Base-by-base conservation (phyloP, 805 yeast species). In the Cyberlindnera mrakii region DNA sequence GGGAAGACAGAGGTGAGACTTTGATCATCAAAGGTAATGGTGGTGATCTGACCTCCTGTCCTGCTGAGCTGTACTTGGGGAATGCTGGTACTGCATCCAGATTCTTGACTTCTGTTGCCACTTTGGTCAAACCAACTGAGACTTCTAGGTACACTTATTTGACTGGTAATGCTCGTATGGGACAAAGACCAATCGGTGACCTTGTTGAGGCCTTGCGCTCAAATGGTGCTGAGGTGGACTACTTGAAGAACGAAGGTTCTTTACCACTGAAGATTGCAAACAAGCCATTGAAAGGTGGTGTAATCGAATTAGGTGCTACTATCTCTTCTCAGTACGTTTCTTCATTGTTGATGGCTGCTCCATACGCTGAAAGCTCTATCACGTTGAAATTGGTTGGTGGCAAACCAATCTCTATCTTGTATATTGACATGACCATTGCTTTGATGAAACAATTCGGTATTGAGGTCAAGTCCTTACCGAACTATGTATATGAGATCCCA, bases 61-160 rank as follows among this genome's bases (percentile, higher is more conserved):
- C 68, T 15, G 78, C 80, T 41, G 84, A 80, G 48, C 70, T 93
- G 44, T 93, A 88, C 65, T 72, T 93, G 49, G 99, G 99, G 45
- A 93, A 93, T 59, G 98, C 99, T 1, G 99, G 99, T 52, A 93
- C 99, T 35, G 98, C 99, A 4, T 86, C 97, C 6, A 77, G 99
- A 57, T 93, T 93, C 63, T 74, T 93, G 59, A 86, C 97, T 3
- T 78, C 96, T 2, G 91, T 93, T 25, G 96, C 96, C 16, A 76
- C 96, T n/a, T 70, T 90, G 47, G 95, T 85, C 5, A 70, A 75
- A 17, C 68, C 80, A 25, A 57, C 73, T 14, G 57, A 61, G 3
- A 60, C 54, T 5, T 56, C 61, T 10, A 67, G 72, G 30, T 58
- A 69, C 46, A 79, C 89, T 25, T 67, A 79, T 6, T 72, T 93